Conservation (phyloP, 2,329 filamentous ascomycete genomes). For the Phialocephala subalpina region DNA sequence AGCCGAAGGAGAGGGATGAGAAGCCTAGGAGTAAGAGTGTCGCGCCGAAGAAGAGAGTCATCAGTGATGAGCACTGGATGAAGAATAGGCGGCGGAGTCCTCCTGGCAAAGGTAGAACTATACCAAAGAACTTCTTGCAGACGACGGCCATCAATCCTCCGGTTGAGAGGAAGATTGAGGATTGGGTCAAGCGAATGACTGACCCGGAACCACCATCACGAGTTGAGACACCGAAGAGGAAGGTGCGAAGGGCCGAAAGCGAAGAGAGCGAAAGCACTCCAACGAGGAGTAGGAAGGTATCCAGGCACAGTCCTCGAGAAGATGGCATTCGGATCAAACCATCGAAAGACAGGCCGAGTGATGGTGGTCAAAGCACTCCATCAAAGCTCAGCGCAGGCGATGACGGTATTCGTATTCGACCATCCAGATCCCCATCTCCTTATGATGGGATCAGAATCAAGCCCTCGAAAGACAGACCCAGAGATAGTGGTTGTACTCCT, state of each 20-base stretch:
- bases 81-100: conserved; percentile 59
- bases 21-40: conserved; percentile 38
- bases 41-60: conserved; percentile 83
- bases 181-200: conserved; percentile 58
- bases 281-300: conserved; percentile 23
- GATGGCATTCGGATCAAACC: conserved; percentile 39
- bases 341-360: conserved; percentile 35
- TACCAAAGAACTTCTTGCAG: conserved; percentile 67
- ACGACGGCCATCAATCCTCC: conserved; percentile 61
- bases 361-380: conserved; percentile 40
- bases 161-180: conserved; percentile 65
- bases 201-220: conserved; percentile 11
- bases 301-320: conserved; percentile 41
- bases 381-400: conserved; percentile 15
- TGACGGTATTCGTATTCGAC: conserved; percentile 10
- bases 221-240: conserved; percentile 17
- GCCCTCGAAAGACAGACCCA: no score
- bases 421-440: no score
- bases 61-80: conserved; percentile 93
- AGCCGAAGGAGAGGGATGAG: conserved; percentile 28
- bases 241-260: conserved; percentile 19
- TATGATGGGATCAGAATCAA: no score
- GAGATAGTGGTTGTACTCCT: conserved; percentile 3
- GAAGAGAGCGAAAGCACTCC: conserved; percentile 21
- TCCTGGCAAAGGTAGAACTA: conserved; percentile 48